Percentiles rank a stretch among this genome's conserved stretches.
Conservation (phyloP, 2,329 filamentous ascomycete genomes). For the Teratosphaeria destructans region DNA sequence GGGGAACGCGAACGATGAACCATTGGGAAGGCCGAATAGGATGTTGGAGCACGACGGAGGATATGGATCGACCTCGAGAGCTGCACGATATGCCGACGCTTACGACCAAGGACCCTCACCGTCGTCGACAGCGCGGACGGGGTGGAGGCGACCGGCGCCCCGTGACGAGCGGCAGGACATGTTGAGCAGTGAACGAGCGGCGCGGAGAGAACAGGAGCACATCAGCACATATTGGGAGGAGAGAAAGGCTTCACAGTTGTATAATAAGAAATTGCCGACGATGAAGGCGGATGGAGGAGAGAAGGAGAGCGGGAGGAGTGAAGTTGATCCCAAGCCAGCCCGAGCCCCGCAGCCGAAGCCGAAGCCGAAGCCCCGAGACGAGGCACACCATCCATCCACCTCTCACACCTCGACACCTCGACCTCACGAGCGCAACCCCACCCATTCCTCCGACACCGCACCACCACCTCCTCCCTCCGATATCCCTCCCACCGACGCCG, state of each 20-base stretch:
- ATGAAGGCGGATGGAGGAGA: not conserved
- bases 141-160: constrained; percentile 3
- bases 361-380: not conserved
- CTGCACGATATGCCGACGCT: not conserved
- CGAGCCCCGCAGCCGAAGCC: not conserved
- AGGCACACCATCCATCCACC: not conserved
- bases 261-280: not conserved
- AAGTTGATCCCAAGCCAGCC: not conserved
- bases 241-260: not conserved
- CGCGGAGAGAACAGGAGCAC: not conserved
- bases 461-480: not conserved
- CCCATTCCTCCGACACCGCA: not conserved
- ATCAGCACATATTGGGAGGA: not conserved
- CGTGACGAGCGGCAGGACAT: not conserved
- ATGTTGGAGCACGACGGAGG: not conserved
- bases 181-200: not conserved
- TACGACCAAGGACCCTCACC: not conserved
- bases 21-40: constrained; percentile 7
- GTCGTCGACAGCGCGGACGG: not conserved
- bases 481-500: not conserved
- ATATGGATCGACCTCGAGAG: not conserved
- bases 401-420: not conserved
- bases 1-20: constrained; percentile 2
- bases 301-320: not conserved
- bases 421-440: not conserved